Evolutionary conservation across 139 green algal genomes (phyloP).

Genomic region (Dunaliella sp.): DNA sequence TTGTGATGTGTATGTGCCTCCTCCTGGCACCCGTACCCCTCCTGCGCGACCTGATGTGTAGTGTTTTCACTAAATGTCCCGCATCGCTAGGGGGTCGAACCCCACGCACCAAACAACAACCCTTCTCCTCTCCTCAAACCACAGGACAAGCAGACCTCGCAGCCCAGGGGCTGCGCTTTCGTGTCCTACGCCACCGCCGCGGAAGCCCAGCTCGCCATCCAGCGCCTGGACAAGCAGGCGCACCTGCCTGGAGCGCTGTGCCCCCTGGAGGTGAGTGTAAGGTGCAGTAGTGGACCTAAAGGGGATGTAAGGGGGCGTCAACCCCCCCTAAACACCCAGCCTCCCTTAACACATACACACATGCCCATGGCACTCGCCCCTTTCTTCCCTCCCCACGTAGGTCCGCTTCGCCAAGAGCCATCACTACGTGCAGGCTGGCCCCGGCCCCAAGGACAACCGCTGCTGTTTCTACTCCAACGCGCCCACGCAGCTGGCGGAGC

Average conservation of each 20-base stretch:
- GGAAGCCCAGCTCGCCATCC: constrained; percentile 46
- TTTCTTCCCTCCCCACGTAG: constrained; percentile 12
- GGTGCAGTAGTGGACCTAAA: too few relatives aligned
- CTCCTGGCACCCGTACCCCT: too few relatives aligned
- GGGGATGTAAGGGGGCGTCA: too few relatives aligned
- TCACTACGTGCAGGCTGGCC: constrained; percentile 45
- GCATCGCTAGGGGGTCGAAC: too few relatives aligned
- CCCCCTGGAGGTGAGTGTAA: constrained; percentile 33
- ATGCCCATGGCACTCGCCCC: neutral
- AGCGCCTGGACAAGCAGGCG: constrained; percentile 32
- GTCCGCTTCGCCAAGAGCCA: constrained; percentile 52
- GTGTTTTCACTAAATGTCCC: too few relatives aligned
- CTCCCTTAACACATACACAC: too few relatives aligned
- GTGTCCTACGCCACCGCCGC: constrained; percentile 32
- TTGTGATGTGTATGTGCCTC: too few relatives aligned
- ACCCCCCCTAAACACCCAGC: too few relatives aligned
- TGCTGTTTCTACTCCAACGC: constrained; percentile 49
- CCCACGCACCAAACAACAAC: too few relatives aligned
- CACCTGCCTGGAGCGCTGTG: constrained; percentile 37
- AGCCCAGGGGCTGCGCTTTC: constrained; percentile 47
- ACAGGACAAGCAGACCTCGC: constrained; percentile 28
- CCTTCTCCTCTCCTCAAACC: too few relatives aligned
- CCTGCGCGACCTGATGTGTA: too few relatives aligned
- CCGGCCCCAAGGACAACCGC: constrained; percentile 35
- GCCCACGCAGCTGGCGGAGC: constrained; percentile 18